Evolutionary conservation across 2,329 filamentous ascomycete species (phyloP), one percentile per base, ranked within the genome.

Genomic region (Cladophialophora carrionii): DNA sequence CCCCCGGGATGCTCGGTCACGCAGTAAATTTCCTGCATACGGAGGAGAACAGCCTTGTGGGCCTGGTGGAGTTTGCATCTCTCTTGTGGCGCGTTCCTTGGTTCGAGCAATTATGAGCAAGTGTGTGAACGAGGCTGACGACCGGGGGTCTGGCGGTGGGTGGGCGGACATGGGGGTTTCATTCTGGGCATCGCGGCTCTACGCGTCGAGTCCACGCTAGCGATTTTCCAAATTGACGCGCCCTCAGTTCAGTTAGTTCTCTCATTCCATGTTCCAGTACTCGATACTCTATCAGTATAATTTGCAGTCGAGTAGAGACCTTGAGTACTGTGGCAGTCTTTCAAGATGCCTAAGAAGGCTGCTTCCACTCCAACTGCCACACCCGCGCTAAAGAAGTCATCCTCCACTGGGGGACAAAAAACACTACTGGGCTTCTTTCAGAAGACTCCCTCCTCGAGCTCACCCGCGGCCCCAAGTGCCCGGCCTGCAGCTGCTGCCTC

Each of bases 351-450:
- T 52, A 78, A 73, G 76, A 72, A 72, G 68, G 71, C 58, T 22
- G 48, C 75, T 29, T 73, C 77, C 37, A 73, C 75, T 20, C 57
- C 58, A 54, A 26, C 59, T 3, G 60, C 64, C n/a, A 77, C 76
- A 52, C 78, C 78, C 48, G 70, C 74, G 22, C 70, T 80, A 63
- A 80, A 79, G 70, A 75, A 76, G 65, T 72, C 78, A 6, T 76
- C 76, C 6, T 76, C 79, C 20, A 78, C 75, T 62, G 76, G 87
- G 73, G 87, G 85, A 72, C 88, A 91, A 74, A 84, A 82, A 75
- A 90, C 88, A 60, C 92, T 95, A 65, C 81, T 92, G 41, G 89
- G 90, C 51, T 95, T 95, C 83, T 94, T 94, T 73, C 84, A 88
- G 70, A 92, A 84, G 75, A 78, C 83, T 66, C 69, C 69, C 5